Percentiles rank a stretch among this genome's conserved stretches.
Evolutionary conservation across 2,329 filamentous ascomycete species (phyloP).

Genomic region (Fusarium annulatum): DNA sequence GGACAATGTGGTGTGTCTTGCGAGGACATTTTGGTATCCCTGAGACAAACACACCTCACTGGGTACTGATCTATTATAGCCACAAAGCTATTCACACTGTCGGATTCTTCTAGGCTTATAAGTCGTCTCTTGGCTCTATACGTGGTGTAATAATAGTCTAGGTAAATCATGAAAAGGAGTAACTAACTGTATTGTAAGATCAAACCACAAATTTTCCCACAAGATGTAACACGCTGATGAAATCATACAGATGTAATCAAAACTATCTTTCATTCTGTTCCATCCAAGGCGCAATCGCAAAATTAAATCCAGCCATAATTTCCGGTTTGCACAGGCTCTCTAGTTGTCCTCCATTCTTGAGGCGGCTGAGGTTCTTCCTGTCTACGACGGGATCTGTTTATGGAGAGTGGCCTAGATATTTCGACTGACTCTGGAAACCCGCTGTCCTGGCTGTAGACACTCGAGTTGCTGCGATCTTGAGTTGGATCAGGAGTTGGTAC

Average conservation of each 20-base stretch:
- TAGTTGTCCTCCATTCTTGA: not conserved
- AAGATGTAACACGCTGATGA: not conserved
- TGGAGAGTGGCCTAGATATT: not conserved
- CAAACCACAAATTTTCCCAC: not conserved
- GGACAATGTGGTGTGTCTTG: not conserved
- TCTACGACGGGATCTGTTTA: not conserved
- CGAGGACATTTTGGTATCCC: not conserved
- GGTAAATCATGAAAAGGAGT: not conserved
- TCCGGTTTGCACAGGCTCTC: not conserved
- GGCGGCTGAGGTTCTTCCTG: not conserved
- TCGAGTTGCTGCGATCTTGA: not conserved
- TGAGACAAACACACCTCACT: not conserved
- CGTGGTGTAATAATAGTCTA: not conserved
- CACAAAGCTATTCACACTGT: not conserved
- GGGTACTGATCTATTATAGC: not conserved
- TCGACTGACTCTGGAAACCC: not conserved
- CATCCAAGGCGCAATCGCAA: too few species aligned
- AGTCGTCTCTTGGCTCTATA: too few species aligned
- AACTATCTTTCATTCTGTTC: not conserved
- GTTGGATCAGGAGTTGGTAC: not conserved
- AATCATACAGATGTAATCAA: not conserved
- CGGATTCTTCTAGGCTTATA: not conserved
- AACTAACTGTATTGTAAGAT: not conserved
- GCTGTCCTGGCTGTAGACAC: conserved; percentile 11
- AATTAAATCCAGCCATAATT: not conserved